Evolutionary conservation across 177 flowering plant genomes (phyloP), one percentile per base, ranked within the genome.

Genomic region (Vitis hybrid): DNA sequence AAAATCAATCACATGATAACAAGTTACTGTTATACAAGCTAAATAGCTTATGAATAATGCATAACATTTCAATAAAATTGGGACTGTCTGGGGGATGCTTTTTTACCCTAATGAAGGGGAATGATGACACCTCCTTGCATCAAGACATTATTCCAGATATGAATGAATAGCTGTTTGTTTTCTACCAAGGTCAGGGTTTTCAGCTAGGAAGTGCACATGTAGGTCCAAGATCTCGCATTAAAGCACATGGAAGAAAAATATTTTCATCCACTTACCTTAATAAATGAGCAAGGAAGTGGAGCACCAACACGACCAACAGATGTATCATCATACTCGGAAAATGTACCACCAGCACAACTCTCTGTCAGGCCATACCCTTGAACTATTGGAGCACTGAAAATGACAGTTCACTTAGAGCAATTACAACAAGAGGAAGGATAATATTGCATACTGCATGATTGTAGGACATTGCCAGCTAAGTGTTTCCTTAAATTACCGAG

Each of bases 281-380:
- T 61, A 73, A 78, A 83, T 50, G 97, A 88, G 80, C 97, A 93
- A 83, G 98, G 97, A 70, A 95, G 86, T 51, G 99, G 97, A 78
- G 93, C 78, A 76, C 99, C 99, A 79, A 92, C 99, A 80, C 99
- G 97, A 58, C 98, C 98, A 78, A 95, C 98, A 70, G 98, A 86
- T 68, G 91, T 74, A 84, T 95, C 99, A 75, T 93, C 97, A 67
- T 78, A 79, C 74, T 89, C 98, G 46, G 97, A 85, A 79, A 95
- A 95, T 64, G 97, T 87, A 20, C 92, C 98, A 73, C 98, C 97
- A 76, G 94, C 99, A 87, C 97, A 95, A 59, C 97, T 95, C 77
- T 95, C 99, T 17, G 99, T 95, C 52, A 95, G 97, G 56, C 98
- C 99, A 82, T 93, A 95, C 30, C 98, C 99, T 86, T 95, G 99